Evolutionary conservation across 1,284 basidiomycete genomes (phyloP), one percentile per base, ranked within the genome.

Genomic region (Tilletiaria anomala): DNA sequence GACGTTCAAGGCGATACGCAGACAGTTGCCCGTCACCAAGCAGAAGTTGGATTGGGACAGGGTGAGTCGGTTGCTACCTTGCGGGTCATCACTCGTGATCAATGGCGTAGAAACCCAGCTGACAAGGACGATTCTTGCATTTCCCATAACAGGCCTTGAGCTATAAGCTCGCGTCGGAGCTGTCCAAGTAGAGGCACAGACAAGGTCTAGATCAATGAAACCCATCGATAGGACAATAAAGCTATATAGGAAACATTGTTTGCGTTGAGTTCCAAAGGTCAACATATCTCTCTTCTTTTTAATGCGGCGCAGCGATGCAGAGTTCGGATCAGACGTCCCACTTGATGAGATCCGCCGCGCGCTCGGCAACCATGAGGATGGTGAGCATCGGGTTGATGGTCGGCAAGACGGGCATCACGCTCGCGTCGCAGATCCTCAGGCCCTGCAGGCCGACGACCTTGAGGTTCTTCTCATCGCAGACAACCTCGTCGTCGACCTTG

Each of bases 1-100:
- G 12, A 55, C 61, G 4, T 65, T 66, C 50, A 57, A 58, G 43
- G 51, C 49, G 11, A 43, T 66, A 4, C 44, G 64, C 16, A 52
- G 61, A 29, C 52, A 53, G 32, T 24, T 66, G 40, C 64, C 64
- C 2, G 38, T 66, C 38, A 65, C 64, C 6, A 45, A 54, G 36
- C 60, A 66, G 44, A 63, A 63, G 46, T 43, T 66, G 20, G 61
- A 66, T 42, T 66, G 64, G 64, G 57, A 65, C 35, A 61, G 64
- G 51, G 58, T 61, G 40, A 47, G 47, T 41, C 12, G 20, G 6
- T n/a, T 17, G 8, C 8, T 35, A 6, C 8, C 14, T n/a, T 35
- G 6, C 33, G 6, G 16, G 15, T 22, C 36, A 18, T 6, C 17
- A 14, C 32, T 17, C 6, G 32, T 5, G 17, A n/a, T n/a, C n/a